Evolutionary conservation across 1,284 basidiomycete genomes (phyloP), one percentile per base, ranked within the genome.

Genomic region (Kwoniella shivajii): DNA sequence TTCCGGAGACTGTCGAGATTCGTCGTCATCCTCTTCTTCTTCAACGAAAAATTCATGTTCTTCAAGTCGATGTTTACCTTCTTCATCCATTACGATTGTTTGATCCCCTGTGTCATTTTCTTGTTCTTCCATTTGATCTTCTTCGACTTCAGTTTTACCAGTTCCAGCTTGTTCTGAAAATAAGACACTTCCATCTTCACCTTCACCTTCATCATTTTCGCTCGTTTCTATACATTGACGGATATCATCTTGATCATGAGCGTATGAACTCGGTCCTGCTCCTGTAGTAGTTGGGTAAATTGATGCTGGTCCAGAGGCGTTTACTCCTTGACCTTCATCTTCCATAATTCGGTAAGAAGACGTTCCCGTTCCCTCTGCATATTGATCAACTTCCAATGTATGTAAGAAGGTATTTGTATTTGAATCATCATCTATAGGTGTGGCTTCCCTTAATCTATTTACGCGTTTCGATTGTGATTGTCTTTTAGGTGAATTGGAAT

Each of bases 121-220:
- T 16, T 37, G 48, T 24, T 20, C 41, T 20, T 50, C 37, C 13
- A 26, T 37, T 33, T 41, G 56, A 30, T 39, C 48, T 29, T 54
- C 60, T 24, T 34, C 34, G n/a, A 26, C 48, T 39, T 22, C 45
- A 26, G 26, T 44, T 48, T 43, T 47, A 39, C 57, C 36, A 27
- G 33, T 42, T 31, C 46, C 49, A 14, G 52, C 46, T 52, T 70
- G 66, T 42, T 76, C 74, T 0, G 74, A 76, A 46, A 74, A 76
- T 37, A 76, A 58, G 1, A 73, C 64, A 36, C 69, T 69, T 5
- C 36, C 36, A 47, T 33, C 36, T 7, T 39, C 37, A 18, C 54
- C 61, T 20, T 64, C 66, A 0, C 57, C 62, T n/a, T 64, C 64
- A 1, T 59, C 66, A 5, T 57, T 64, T 42, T 70, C 71, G 50